Base-by-base conservation (phyloP, 2,329 filamentous ascomycete genomes). In the Ceratocystiopsis minuta region DNA sequence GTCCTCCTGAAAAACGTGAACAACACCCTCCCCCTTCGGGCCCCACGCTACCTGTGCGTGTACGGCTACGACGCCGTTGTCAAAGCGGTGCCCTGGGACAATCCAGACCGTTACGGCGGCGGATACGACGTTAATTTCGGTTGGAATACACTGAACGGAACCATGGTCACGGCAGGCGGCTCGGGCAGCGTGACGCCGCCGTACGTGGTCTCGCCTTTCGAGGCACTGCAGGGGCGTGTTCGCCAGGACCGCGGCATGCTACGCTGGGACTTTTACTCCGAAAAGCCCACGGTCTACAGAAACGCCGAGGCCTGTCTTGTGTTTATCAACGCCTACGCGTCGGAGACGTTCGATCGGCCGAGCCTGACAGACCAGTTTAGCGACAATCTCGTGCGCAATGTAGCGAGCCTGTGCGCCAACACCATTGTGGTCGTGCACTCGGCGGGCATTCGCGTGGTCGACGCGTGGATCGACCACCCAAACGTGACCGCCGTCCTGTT, bases 271-370 rank as follows among this genome's bases (percentile, higher is more conserved):
- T 65, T 72, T 36, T 54, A 52, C 9, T 64, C 62, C 0, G 53
- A 53, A 11, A 52, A 63, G 15, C 68, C 41, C 3, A 51, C 58
- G 4, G 62, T 69, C 5, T 64, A 68, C 42, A 53, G 56, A 33
- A 63, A 56, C 18, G 61, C 66, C 3, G 67, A 85, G 51, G 64
- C 81, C 15, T 87, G 81, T 42, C 54, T 76, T 1, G 70, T 75
- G 0, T 74, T 77, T 50, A 67, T 77, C 54, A 78, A 80, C 54
- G 72, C 68, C 32, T 83, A 87, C 54, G 73, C 80, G 1, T 81
- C 82, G 0, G 86, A 94, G 58, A 82, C 80, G 0, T 85, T 72
- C 57, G 69, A 84, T 47, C 67, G 75, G 35, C 61, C 71, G 0
- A 70, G 70, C 12, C 67, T 90, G 17, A 70, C 72, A 39, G 82